A percentile compares a stretch with the other conserved stretches of the same genome.
phyloP scores from a whole-genome alignment of 1,284 basidiomycete species.

The Cryptococcus depauperatus region DNA sequence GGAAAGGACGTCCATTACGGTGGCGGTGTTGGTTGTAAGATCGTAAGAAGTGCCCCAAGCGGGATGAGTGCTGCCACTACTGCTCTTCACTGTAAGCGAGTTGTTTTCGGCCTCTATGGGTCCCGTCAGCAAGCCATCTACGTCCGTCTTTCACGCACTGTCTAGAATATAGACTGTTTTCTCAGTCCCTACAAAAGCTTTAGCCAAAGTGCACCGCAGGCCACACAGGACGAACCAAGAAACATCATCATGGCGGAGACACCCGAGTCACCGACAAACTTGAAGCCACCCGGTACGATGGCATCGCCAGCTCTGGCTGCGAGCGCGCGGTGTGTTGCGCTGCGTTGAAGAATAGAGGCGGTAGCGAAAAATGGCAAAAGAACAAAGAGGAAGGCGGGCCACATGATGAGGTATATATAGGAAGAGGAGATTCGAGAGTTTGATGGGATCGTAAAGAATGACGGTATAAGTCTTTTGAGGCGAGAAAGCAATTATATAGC shows the following conservation, averaged over 20 bases:
- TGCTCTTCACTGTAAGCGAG: constrained; percentile 50
- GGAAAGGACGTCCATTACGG: constrained; percentile 60
- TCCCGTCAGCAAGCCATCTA: too few relatives aligned
- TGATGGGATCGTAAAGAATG: too few relatives aligned
- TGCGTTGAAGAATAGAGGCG: constrained; percentile 15
- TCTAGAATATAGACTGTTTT: constrained; percentile 49
- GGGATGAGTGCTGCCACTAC: constrained; percentile 29
- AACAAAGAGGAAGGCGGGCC: constrained; percentile 2
- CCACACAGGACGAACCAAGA: constrained; percentile 18
- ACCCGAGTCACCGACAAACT: constrained; percentile 40
- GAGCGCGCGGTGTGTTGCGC: constrained; percentile 12
- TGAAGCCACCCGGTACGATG: constrained; percentile 29
- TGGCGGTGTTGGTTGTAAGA: constrained; percentile 43
- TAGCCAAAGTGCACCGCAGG: not conserved
- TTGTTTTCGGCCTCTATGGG: constrained; percentile 53
- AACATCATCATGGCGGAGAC: constrained; percentile 46
- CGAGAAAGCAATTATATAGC: too few relatives aligned
- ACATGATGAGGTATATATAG: constrained; percentile 3
- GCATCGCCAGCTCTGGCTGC: constrained; percentile 1
- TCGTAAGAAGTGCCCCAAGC: constrained; percentile 48
- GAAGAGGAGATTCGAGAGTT: too few relatives aligned
- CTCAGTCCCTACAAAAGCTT: constrained; percentile 16
- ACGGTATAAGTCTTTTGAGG: too few relatives aligned
- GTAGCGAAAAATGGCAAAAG: constrained; percentile 3
- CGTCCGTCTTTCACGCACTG: constrained; percentile 34